phyloP scores from a whole-genome alignment of 345 rosid species.

The Populus ilicifolia region DNA sequence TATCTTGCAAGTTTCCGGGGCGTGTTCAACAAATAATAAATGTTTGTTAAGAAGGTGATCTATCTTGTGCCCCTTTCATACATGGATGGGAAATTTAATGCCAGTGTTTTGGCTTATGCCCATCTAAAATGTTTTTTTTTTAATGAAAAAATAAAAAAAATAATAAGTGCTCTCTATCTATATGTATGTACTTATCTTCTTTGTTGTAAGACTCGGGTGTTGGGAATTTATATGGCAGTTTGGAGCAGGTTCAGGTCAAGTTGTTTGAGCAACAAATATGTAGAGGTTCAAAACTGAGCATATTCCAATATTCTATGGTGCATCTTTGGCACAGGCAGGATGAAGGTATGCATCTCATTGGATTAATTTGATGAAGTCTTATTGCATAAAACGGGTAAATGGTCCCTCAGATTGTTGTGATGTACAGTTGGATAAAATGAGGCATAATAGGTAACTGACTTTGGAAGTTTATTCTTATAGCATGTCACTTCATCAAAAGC shows the following conservation, averaged over 20 bases:
- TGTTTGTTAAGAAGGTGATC: conserved; percentile 62
- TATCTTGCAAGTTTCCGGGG: conserved; percentile 46
- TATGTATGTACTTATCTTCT: conserved; percentile 15
- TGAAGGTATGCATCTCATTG: conserved; percentile 48
- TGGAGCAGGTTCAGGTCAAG: conserved; percentile 83
- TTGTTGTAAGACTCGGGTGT: conserved; percentile 38
- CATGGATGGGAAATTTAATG: conserved; percentile 8
- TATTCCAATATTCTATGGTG: conserved; percentile 70
- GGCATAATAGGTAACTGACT: neutral
- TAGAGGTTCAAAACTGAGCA: conserved; percentile 54
- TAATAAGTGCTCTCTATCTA: neutral
- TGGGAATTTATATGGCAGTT: conserved; percentile 71
- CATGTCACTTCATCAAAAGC: neutral
- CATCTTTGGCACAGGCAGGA: conserved; percentile 43
- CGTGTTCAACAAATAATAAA: conserved; percentile 28
- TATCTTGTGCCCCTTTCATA: conserved; percentile 15
- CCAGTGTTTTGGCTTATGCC: neutral
- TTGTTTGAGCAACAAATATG: conserved; percentile 73
- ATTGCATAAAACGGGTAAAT: neutral
- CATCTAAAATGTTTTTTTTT: neutral
- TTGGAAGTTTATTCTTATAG: neutral
- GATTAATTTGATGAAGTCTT: neutral
- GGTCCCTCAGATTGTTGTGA: neutral
- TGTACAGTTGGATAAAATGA: neutral
- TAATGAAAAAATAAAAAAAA: neutral